Percentiles rank a stretch among this genome's conserved stretches.
phyloP scores from a whole-genome alignment of 495 filamentous ascomycete genomes.

The Sphaerosporella brunnea region DNA sequence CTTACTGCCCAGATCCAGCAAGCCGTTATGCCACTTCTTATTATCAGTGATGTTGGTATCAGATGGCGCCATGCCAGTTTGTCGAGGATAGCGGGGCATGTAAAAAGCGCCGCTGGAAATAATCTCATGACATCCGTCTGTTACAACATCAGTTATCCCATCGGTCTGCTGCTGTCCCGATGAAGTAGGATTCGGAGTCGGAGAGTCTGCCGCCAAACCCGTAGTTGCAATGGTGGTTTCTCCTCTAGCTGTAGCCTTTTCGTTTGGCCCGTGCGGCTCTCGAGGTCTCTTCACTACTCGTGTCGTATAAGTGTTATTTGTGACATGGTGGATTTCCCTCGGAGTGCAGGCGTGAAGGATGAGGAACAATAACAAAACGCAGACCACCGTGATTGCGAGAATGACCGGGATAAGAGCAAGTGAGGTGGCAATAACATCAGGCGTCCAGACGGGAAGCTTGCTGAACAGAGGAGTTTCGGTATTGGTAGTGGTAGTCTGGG shows the following conservation, averaged over 20 bases:
- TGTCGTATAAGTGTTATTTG: not conserved
- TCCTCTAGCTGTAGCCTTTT: too few relatives aligned
- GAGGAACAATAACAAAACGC: not conserved
- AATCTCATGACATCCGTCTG: not conserved
- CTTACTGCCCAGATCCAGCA: not conserved
- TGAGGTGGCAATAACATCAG: constrained; percentile 1
- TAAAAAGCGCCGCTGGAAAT: not conserved
- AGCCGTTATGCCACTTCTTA: not conserved
- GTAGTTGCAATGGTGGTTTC: not conserved
- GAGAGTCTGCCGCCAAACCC: not conserved
- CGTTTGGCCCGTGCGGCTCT: not conserved
- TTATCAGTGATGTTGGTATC: not conserved
- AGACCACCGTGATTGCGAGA: not conserved
- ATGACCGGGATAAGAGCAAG: not conserved
- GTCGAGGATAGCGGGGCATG: not conserved
- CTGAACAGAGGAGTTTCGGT: too few relatives aligned
- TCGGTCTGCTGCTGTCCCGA: not conserved
- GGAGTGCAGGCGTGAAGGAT: not conserved
- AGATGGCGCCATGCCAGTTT: not conserved
- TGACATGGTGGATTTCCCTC: not conserved
- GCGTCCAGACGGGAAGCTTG: constrained; percentile 1
- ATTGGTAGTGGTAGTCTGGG: too few relatives aligned
- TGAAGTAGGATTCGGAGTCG: too few relatives aligned
- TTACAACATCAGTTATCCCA: not conserved
- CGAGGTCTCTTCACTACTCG: not conserved